Conservation (phyloP, 352 stramenopile species). For the Phytopythium kandeliae region DNA sequence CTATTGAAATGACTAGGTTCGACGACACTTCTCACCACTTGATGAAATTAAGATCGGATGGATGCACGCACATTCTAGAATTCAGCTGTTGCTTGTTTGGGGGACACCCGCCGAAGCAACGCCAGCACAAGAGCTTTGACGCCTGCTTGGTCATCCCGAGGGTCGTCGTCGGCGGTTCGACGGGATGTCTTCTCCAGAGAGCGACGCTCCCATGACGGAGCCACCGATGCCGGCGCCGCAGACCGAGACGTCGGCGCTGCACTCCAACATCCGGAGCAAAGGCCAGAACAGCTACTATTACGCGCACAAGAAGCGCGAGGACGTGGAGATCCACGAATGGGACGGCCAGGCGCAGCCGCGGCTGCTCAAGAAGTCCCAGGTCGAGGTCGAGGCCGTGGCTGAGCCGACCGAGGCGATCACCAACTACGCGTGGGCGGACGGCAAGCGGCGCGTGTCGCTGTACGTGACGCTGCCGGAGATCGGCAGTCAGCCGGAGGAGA, state of each 20-base stretch:
- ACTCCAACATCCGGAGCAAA: slow-evolving; percentile 80
- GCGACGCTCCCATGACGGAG: slow-evolving; percentile 4
- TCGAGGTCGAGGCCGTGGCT: slow-evolving; percentile 18
- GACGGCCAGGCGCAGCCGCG: slow-evolving; percentile 72
- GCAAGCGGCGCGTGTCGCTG: slow-evolving; percentile 73
- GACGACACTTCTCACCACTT: too few relatives aligned
- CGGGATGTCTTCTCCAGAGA: slow-evolving; percentile 2
- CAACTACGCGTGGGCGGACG: slow-evolving; percentile 78
- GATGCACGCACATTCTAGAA: background rate
- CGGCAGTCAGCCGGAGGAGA: slow-evolving; percentile 49
- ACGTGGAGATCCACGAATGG: slow-evolving; percentile 79
- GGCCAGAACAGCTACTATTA: slow-evolving; percentile 88
- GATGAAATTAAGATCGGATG: too few relatives aligned
- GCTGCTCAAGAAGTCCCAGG: slow-evolving; percentile 57
- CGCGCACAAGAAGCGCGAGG: slow-evolving; percentile 76
- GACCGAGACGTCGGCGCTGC: slow-evolving; percentile 47
- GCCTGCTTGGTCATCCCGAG: too few relatives aligned
- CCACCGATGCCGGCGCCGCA: background rate
- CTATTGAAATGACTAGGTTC: background rate
- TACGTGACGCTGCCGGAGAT: slow-evolving; percentile 73
- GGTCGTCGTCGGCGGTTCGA: background rate
- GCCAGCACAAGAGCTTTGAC: too few relatives aligned
- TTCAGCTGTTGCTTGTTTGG: background rate
- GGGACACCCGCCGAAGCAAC: background rate
- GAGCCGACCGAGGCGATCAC: slow-evolving; percentile 53